Conservation (phyloP, 1,284 basidiomycete genomes). For the Caloboletus inedulis region DNA sequence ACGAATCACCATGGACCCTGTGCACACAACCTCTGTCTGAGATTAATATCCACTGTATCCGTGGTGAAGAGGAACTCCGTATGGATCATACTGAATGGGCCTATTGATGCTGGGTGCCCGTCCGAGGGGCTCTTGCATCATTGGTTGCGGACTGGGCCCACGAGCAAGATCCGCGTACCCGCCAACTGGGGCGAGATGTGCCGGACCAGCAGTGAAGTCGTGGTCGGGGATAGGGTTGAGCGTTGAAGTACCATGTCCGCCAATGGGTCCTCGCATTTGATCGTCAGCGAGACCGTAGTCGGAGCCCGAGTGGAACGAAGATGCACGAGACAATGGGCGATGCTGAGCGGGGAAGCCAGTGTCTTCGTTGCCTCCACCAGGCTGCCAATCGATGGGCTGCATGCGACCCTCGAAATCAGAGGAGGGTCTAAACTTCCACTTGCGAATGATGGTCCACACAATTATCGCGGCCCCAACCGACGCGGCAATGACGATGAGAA, state of each 20-base stretch:
- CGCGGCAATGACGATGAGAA: conserved; percentile 66
- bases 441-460: conserved; percentile 86
- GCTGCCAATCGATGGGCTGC: conserved; percentile 81
- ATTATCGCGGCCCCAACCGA: conserved; percentile 66
- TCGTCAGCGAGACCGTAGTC: conserved; percentile 45
- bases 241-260: conserved; percentile 24
- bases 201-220: conserved; percentile 75
- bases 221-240: conserved; percentile 61
- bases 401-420: conserved; percentile 79
- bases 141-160: conserved; percentile 56
- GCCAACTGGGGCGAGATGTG: conserved; percentile 58
- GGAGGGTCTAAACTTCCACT: conserved; percentile 84
- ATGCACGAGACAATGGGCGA: conserved; percentile 55
- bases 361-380: conserved; percentile 50
- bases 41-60: conserved; percentile 39
- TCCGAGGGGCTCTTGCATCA: conserved; percentile 54
- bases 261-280: conserved; percentile 31
- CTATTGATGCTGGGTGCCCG: conserved; percentile 44
- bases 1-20: background rate
- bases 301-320: conserved; percentile 69
- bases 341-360: conserved; percentile 46
- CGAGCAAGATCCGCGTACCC: conserved; percentile 79
- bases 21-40: background rate
- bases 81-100: conserved; percentile 46
- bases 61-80: conserved; percentile 58